Base-by-base conservation (phyloP, 495 filamentous ascomycete species). In the Copromyces sp. region DNA sequence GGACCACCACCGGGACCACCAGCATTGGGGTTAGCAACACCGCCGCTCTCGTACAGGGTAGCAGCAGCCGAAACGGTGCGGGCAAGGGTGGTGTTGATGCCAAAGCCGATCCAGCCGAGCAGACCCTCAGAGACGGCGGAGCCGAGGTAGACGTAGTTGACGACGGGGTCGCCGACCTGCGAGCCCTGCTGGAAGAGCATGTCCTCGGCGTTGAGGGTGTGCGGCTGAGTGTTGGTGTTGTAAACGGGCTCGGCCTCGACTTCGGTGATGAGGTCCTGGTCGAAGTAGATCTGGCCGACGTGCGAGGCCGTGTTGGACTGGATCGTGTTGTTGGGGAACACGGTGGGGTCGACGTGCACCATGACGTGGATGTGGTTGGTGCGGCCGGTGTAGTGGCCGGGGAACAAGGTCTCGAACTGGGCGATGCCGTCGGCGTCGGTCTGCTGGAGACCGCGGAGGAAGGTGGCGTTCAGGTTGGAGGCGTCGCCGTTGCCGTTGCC, bases 231-330 rank as follows among this genome's bases (percentile, higher is more conserved):
- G 83, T 91, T 91, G 68, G 80, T 82, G 71, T 70, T 85, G 76
- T 91, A 91, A 0, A 86, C 87, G 69, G 79, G 80, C 11, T 81
- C 84, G n/a, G 81, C 77, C 75, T 89, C 86, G 45, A 92, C 87
- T 41, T 83, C 83, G 12, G 74, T 78, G 73, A 87, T 84, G 24
- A 90, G 84, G 39, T 81, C 83, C 75, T 91, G 84, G 70, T 87
- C 87, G 80, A 86, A 92, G 85, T 89, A 92, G 16, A 91, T 74
- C 78, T 91, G 89, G 72, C 89, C 81, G 70, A 90, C 82, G 77
- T 92, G 87, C n/a, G 83, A 80, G 53, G 87, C 79, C 6, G 75
- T 76, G 24, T 70, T 82, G 20, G 80, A 78, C 9, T 84, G 80
- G 44, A 86, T 74, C 20, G 85, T 88, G 74, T 82, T 81, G 79